Percentiles rank a stretch among this genome's conserved stretches.
phyloP scores from a whole-genome alignment of 2,329 filamentous ascomycete species.

The Metarhizium anisopliae region DNA sequence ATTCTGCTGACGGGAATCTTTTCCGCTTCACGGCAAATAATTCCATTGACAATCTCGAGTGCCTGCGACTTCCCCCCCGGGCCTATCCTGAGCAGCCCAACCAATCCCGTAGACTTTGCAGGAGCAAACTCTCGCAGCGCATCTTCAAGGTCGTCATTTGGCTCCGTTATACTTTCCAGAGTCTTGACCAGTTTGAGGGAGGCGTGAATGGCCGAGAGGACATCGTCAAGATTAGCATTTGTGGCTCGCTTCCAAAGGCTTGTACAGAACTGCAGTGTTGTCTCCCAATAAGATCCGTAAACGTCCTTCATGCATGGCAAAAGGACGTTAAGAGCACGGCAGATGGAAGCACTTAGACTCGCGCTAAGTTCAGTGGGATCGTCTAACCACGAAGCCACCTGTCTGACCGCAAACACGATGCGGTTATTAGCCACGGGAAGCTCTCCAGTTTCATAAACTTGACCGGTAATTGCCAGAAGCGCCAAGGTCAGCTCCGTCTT shows the following conservation, averaged over 20 bases:
- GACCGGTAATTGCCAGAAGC: constrained; percentile 43
- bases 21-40: constrained; percentile 61
- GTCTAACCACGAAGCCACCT: constrained; percentile 64
- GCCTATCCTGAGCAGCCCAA: constrained; percentile 52
- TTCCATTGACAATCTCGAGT: constrained; percentile 63
- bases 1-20: constrained; percentile 54
- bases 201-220: constrained; percentile 57
- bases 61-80: constrained; percentile 48
- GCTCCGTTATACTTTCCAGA: constrained; percentile 56
- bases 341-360: constrained; percentile 40
- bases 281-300: constrained; percentile 83
- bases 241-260: constrained; percentile 45
- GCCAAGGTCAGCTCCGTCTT: constrained; percentile 41
- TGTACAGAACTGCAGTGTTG: constrained; percentile 48
- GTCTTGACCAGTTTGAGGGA: constrained; percentile 62
- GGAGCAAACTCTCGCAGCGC: constrained; percentile 54
- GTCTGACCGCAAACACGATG: constrained; percentile 73
- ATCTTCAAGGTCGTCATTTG: constrained; percentile 81
- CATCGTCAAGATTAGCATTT: constrained; percentile 32
- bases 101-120: constrained; percentile 45
- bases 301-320: constrained; percentile 70
- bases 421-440: constrained; percentile 57
- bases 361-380: constrained; percentile 33
- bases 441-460: constrained; percentile 41
- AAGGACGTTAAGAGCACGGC: constrained; percentile 49